Evolutionary conservation across 768 basidiomycete species (phyloP), one percentile per base, ranked within the genome.

Genomic region (Mycena latifolia): DNA sequence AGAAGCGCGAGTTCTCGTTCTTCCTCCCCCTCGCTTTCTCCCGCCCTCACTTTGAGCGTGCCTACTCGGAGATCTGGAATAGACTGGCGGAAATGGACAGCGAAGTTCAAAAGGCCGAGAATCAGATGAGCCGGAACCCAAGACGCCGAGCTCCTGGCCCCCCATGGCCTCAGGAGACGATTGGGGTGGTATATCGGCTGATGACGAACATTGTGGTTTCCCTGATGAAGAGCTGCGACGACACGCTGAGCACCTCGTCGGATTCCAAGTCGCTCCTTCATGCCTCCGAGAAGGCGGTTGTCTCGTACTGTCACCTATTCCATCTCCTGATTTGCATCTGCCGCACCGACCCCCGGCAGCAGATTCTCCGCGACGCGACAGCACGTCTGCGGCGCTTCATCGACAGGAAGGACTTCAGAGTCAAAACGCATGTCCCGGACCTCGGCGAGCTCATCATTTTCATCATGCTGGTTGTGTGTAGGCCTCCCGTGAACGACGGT

Each of bases 21-120:
- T 85, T 85, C 71, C 78, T 84, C 5, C 82, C 83, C n/a, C 74
- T 85, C 10, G 80, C 83, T 2, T 83, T 85, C 74, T 83, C 76
- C 58, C 76, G 72, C 20, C 45, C 69, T 14, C 82, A 84, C 57
- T 84, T 82, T 56, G 57, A 70, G 20, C 77, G 79, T 18, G 78
- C 74, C 6, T 37, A 76, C 47, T 55, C 55, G 1, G 61, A 71
- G 22, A 81, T 84, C 18, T 82, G 82, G 82, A 59, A 20, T 1
- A 69, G 77, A 2, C 73, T 84, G 22, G 69, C 53, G n/a, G 55
- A 68, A 25, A 75, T 84, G n/a, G 75, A 82, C 58, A 46, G 31
- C 11, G 77, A 70, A 3, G 66, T 82, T 35, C 71, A 74, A 28
- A 67, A 71, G n/a, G 77, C 77, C 0, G 78, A 80, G 37, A 63